Percentiles rank a stretch among this genome's conserved stretches.
Conservation (phyloP, 1,139 yeast species). For the Debaryomyces fabryi region DNA sequence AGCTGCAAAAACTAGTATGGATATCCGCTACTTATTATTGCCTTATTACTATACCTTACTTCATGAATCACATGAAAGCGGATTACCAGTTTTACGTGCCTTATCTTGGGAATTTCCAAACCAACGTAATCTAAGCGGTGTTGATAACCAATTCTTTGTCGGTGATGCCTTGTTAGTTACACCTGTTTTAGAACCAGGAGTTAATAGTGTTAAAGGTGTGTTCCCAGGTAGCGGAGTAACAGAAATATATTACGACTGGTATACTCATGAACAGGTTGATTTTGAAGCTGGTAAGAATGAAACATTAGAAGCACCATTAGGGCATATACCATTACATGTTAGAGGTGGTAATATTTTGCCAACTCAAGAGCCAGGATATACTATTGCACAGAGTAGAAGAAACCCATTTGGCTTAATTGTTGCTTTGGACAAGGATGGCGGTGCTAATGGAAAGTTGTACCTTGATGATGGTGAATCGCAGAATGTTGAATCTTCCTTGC, state of each 20-base stretch:
- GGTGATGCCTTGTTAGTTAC: constrained; percentile 28
- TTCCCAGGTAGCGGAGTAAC: constrained; percentile 24
- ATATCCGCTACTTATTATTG: constrained; percentile 23
- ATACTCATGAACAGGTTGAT: constrained; percentile 25
- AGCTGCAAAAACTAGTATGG: constrained; percentile 23
- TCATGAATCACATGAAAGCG: constrained; percentile 24
- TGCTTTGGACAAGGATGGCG: constrained; percentile 25
- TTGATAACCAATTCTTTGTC: constrained; percentile 26
- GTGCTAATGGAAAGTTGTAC: constrained; percentile 23
- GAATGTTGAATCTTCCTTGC: constrained; percentile 20
- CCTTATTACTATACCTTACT: constrained; percentile 27
- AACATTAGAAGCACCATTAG: constrained; percentile 26
- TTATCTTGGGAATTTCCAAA: constrained; percentile 25
- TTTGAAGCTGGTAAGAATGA: constrained; percentile 24
- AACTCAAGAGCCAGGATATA: constrained; percentile 33
- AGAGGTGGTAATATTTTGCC: constrained; percentile 26
- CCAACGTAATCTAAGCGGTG: constrained; percentile 18
- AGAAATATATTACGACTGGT: constrained; percentile 38
- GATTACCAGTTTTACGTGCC: constrained; percentile 25
- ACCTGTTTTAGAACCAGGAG: constrained; percentile 27
- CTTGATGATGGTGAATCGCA: constrained; percentile 33
- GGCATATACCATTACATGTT: constrained; percentile 25
- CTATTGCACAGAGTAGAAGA: constrained; percentile 29
- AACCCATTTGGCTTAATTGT: constrained; percentile 32
- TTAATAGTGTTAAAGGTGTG: constrained; percentile 24